Evolutionary conservation across 163 green algal species (phyloP).

Genomic region (Chloroidium sp.): DNA sequence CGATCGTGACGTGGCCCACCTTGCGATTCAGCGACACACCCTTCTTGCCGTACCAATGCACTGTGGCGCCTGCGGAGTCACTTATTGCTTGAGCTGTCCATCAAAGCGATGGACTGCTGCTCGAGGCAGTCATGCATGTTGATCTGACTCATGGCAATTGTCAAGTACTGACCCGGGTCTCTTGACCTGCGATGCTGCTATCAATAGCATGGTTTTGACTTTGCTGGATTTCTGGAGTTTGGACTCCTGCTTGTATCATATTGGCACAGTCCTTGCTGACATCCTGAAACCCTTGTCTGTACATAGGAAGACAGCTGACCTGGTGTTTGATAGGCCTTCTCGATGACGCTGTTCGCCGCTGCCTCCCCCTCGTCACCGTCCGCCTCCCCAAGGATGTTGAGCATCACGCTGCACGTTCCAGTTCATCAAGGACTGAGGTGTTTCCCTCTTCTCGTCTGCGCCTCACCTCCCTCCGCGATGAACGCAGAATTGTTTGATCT

Average conservation of each 20-base stretch:
- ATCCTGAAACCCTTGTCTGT: too few relatives aligned
- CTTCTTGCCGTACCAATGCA: slow-evolving; percentile 96
- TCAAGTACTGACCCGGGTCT: not conserved
- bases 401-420: slow-evolving; percentile 55
- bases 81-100: too few relatives aligned
- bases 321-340: slow-evolving; percentile 37
- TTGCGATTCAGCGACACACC: slow-evolving; percentile 63
- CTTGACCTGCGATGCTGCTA: not conserved
- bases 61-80: slow-evolving; percentile 41
- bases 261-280: too few relatives aligned
- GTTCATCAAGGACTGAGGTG: too few relatives aligned
- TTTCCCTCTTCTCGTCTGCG: too few relatives aligned
- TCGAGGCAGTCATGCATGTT: not conserved
- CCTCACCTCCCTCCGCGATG: too few relatives aligned
- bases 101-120: not conserved
- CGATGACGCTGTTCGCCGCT: slow-evolving; percentile 62
- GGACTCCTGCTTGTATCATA: too few relatives aligned
- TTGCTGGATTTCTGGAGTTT: not conserved
- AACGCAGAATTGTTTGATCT: too few relatives aligned
- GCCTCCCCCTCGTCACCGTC: slow-evolving; percentile 69
- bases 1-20: slow-evolving; percentile 93
- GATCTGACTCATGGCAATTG: too few relatives aligned
- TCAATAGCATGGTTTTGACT: not conserved
- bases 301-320: too few relatives aligned
- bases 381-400: slow-evolving; percentile 75